A percentile compares a stretch with the other conserved stretches of the same genome.
Conservation (phyloP, 2,329 filamentous ascomycete genomes). For the Ophiostoma angusticollis region DNA sequence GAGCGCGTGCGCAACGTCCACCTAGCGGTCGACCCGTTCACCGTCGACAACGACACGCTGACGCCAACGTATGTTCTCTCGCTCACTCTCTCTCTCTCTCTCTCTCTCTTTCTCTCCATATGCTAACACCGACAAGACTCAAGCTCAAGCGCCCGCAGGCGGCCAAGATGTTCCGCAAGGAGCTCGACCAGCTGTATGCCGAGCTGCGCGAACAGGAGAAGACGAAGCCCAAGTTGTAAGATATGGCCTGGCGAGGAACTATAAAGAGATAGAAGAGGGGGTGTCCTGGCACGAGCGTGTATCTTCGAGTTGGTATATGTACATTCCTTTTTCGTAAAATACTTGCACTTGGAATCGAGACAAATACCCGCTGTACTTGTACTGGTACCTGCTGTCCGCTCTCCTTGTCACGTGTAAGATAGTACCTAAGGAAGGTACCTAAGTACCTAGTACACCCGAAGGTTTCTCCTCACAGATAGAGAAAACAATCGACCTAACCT, state of each 20-base stretch:
- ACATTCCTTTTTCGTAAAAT: too few species aligned
- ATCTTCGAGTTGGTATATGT: neutral
- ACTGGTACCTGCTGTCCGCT: too few species aligned
- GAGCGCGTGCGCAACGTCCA: slow-evolving; percentile 67
- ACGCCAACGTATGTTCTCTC: slow-evolving; percentile 64
- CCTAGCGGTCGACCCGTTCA: slow-evolving; percentile 79
- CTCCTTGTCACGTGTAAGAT: too few species aligned
- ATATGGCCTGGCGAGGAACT: neutral
- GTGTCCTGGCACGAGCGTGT: too few species aligned
- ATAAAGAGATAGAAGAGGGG: neutral
- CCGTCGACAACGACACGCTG: slow-evolving; percentile 79
- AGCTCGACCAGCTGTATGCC: slow-evolving; percentile 45
- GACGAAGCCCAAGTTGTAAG: slow-evolving; percentile 32
- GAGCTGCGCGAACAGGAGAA: slow-evolving; percentile 33
- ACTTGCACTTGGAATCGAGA: too few species aligned
- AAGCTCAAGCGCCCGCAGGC: slow-evolving; percentile 49
- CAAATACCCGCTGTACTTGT: too few species aligned
- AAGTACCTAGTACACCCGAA: too few species aligned
- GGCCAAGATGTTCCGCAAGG: slow-evolving; percentile 35
- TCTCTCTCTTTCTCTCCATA: slow-evolving; percentile 15
- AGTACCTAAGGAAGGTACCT: too few species aligned
- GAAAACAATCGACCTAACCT: too few species aligned
- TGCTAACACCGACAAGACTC: slow-evolving; percentile 27
- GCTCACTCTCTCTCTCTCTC: neutral
- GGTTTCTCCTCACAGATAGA: too few species aligned